phyloP scores from a whole-genome alignment of 2,329 filamentous ascomycete species.

The Pestalotiopsis sp. region DNA sequence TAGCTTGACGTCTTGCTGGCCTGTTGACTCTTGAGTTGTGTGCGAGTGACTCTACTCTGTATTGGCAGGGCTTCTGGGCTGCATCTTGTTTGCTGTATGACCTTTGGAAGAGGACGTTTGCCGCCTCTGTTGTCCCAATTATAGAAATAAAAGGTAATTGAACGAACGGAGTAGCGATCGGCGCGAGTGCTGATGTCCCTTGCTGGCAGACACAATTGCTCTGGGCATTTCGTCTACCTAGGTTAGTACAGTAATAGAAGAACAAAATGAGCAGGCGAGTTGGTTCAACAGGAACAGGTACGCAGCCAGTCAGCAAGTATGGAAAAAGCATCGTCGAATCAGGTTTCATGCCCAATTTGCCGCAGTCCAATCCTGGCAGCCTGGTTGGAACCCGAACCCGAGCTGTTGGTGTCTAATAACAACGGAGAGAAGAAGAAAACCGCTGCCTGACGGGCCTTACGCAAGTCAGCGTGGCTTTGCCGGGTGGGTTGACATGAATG shows the following conservation, averaged over 20 bases:
- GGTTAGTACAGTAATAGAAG: background rate
- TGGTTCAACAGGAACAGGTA: background rate
- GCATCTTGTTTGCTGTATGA: too few relatives aligned
- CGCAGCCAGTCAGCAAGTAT: background rate
- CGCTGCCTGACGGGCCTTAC: constrained; percentile 13
- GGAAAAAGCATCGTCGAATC: background rate
- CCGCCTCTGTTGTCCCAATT: too few relatives aligned
- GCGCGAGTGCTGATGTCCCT: too few relatives aligned
- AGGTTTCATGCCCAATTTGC: background rate
- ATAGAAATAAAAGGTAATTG: too few relatives aligned
- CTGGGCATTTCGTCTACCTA: background rate
- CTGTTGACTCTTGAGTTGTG: background rate
- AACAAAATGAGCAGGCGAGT: background rate
- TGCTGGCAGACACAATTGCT: too few relatives aligned
- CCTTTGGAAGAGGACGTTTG: too few relatives aligned
- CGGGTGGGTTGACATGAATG: too few relatives aligned
- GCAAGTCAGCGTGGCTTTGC: constrained; percentile 11
- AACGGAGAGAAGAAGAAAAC: background rate
- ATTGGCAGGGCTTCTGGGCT: too few relatives aligned
- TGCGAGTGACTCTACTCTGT: background rate
- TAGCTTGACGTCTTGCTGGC: background rate
- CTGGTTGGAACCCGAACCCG: background rate
- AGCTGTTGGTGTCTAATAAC: background rate
- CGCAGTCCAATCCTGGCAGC: background rate
- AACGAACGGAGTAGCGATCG: too few relatives aligned